These are phyloP conservation scores for Phalaenopsis equestris DNA, from an alignment of 106 monocot species.

Conservation along the genomic window DNA sequence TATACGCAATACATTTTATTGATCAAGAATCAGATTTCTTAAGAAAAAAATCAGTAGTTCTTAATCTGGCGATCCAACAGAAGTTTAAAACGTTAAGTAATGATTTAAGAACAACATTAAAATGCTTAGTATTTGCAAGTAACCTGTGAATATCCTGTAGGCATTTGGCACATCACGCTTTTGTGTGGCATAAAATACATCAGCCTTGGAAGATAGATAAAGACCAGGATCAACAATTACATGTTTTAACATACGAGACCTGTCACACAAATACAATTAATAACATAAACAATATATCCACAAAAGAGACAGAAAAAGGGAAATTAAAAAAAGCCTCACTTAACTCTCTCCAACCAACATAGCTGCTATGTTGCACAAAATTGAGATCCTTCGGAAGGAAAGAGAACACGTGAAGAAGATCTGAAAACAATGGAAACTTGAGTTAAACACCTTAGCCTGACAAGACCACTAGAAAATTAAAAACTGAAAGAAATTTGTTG, in stretches of 20 bases:
- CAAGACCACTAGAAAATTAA: background rate
- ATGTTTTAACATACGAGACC: slow-evolving; percentile 54
- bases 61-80: background rate
- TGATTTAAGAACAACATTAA: background rate
- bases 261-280: slow-evolving; percentile 12
- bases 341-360: slow-evolving; percentile 87
- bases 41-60: background rate
- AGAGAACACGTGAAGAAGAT: slow-evolving; percentile 95
- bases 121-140: background rate
- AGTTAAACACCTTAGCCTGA: slow-evolving; percentile 2
- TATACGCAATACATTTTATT: background rate
- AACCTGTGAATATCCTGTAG: slow-evolving; percentile 79
- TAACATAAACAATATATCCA: background rate
- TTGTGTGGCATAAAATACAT: slow-evolving; percentile 80
- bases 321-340: background rate
- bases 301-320: slow-evolving; percentile 2
- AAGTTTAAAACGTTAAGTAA: background rate
- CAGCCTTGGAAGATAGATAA: slow-evolving; percentile 48
- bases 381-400: slow-evolving; percentile 81
- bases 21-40: background rate
- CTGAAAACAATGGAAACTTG: slow-evolving; percentile 29
- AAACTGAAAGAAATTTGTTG: background rate
- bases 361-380: slow-evolving; percentile 81
- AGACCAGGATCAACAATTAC: slow-evolving; percentile 89
- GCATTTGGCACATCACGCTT: slow-evolving; percentile 85